A percentile compares a stretch with the other conserved stretches of the same genome.
phyloP scores from a whole-genome alignment of 208 protist genomes.

The Leishmania amazonensis region DNA sequence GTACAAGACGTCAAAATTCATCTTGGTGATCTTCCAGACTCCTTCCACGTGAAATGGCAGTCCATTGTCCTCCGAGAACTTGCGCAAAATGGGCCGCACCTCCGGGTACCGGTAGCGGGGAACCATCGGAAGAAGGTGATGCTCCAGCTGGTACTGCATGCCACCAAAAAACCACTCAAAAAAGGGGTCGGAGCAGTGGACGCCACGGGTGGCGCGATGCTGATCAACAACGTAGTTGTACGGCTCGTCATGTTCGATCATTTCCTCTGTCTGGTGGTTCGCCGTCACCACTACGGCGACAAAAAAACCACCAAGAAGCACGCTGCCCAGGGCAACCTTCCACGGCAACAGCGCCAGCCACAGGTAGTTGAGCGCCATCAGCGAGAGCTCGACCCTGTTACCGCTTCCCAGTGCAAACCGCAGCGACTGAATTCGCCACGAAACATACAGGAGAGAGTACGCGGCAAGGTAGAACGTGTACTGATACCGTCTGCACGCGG shows the following conservation, averaged over 20 bases:
- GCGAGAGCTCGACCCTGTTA: conserved; percentile 57
- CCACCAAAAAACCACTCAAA: conserved; percentile 85
- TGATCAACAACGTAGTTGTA: conserved; percentile 86
- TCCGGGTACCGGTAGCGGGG: conserved; percentile 76
- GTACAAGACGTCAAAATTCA: conserved; percentile 76
- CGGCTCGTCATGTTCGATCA: conserved; percentile 66
- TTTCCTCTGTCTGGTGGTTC: conserved; percentile 85
- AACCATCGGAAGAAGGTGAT: conserved; percentile 77
- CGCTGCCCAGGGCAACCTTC: conserved; percentile 67
- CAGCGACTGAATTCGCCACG: conserved; percentile 81
- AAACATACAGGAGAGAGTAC: conserved; percentile 78
- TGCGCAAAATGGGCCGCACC: conserved; percentile 55
- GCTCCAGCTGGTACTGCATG: conserved; percentile 89
- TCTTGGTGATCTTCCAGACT: conserved; percentile 56
- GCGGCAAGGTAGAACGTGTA: conserved; percentile 69
- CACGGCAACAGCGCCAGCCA: conserved; percentile 68
- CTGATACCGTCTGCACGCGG: conserved; percentile 64
- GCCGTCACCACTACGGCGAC: conserved; percentile 78
- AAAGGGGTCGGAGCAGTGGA: conserved; percentile 70
- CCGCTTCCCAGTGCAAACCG: conserved; percentile 54
- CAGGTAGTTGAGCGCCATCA: conserved; percentile 73
- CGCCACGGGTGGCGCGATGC: conserved; percentile 71
- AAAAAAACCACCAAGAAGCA: conserved; percentile 69
- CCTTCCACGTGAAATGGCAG: conserved; percentile 74
- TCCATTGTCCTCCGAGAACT: conserved; percentile 78